A percentile compares a stretch with the other conserved stretches of the same genome.
phyloP scores from a whole-genome alignment of 805 yeast genomes.

The Kurtzmaniella cleridarum region DNA sequence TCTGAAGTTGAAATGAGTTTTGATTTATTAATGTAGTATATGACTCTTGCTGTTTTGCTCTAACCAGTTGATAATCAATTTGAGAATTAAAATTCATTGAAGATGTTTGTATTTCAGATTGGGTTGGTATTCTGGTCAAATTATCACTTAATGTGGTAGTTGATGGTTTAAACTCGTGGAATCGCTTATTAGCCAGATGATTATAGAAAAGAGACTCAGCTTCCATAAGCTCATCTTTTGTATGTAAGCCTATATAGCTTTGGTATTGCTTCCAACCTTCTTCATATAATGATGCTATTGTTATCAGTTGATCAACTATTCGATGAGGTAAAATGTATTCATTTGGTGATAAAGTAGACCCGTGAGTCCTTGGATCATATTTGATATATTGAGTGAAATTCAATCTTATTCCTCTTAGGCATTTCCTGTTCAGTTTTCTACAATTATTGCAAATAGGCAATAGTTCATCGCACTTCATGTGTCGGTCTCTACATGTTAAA shows the following conservation, averaged over 20 bases:
- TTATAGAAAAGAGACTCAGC: conserved; percentile 25
- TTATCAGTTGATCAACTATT: conserved; percentile 37
- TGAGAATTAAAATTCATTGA: no score
- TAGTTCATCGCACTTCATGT: conserved; percentile 63
- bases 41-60: no score
- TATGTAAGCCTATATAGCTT: conserved; percentile 28
- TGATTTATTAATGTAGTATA: no score
- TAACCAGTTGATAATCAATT: no score
- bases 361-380: conserved; percentile 24
- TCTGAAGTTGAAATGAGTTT: no score
- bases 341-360: background rate
- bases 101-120: no score
- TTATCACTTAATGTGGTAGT: no score
- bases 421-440: conserved; percentile 42
- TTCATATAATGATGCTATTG: conserved; percentile 35
- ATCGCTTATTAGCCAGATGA: no score
- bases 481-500: conserved; percentile 57
- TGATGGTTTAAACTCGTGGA: no score
- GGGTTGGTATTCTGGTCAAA: no score
- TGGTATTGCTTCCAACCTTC: conserved; percentile 27
- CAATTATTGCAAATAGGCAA: conserved; percentile 58
- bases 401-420: conserved; percentile 42
- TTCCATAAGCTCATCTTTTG: conserved; percentile 23
- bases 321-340: background rate
- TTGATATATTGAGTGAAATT: conserved; percentile 40